Base-by-base conservation (phyloP, 768 basidiomycete species). In the Mycena sanguinolenta region DNA sequence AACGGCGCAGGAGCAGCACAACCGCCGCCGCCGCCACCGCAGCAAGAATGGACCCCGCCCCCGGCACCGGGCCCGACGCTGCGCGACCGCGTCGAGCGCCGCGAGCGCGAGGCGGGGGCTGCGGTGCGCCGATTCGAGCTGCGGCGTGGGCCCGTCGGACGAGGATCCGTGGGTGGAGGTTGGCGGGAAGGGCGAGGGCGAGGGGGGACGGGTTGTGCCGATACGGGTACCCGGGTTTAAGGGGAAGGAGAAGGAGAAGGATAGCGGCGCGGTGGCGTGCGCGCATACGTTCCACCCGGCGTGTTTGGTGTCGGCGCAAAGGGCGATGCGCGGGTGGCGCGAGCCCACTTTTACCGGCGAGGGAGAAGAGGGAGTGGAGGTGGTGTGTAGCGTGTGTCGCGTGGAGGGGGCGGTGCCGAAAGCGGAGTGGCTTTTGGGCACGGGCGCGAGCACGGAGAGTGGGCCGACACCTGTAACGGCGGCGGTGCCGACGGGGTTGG, bases 381-480 rank as follows among this genome's bases (percentile, higher is more conserved):
- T 94, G n/a, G 87, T 88, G 21, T 95, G 94, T 78, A 90, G 92
- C 1, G 86, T 92, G 9, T 95, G 94, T 75, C 79, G 92, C 57
- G 85, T 85, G 44, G 82, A 84, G n/a, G 94, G 94, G 19, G 83
- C 79, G 65, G 85, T 94, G 23, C 82, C 84, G 39, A 85, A 84
- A 76, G 81, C 77, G 17, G 91, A 92, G 52, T 95, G 93, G 93
- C 16, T 70, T 4, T 50, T n/a, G 58, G 68, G 72, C 28, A 42
- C 14, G 36, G n/a, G n/a, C n/a, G n/a, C n/a, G n/a, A 10, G 32
- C 32, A 10, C 6, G 32, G 32, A 34, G 32, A 5, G 32, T 34
- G 32, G 32, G 10, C 32, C 32, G n/a, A n/a, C n/a, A n/a, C n/a
- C n/a, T n/a, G n/a, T n/a, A n/a, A n/a, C n/a, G n/a, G n/a, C n/a